Base-by-base conservation (phyloP, 805 yeast genomes). In the Huiozyma sinensis region DNA sequence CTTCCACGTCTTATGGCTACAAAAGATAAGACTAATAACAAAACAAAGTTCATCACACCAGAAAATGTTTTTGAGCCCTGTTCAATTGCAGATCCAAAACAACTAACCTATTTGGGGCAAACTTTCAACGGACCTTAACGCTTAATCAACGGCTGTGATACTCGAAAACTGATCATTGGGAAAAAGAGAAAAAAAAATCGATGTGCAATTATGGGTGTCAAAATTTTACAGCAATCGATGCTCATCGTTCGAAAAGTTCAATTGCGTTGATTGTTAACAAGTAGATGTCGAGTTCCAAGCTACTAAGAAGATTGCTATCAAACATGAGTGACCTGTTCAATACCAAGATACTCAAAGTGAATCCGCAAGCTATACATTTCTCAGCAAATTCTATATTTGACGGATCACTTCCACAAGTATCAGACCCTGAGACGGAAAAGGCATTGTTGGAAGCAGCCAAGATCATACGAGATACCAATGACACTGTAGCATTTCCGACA, bases 401-500 rank as follows among this genome's bases (percentile, higher is more conserved):
- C 37, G 71, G 71, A 2, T 58, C 58, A 1, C 43, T 64, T 24
- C 78, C 80, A 4, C 57, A 51, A 0, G 70, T 82, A 13, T 53
- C 69, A 1, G 86, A 81, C 54, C 54, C 67, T n/a, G 59, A 59
- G 28, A 80, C 94, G 0, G 63, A 67, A 46, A 45, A 53, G 8
- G 75, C 75, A 47, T 63, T 88, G 1, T 42, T 61, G 8, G 63
- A 63, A 13, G 97, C 96, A 6, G 79, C 87, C 0, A 53, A 65
- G 2, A 63, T 79, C 5, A 61, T 88, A 5, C 60, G 66, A 12
- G 61, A 63, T 2, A 66, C 81, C 0, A 58, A 71, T 34, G 68
- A 77, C 28, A 87, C 81, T 0, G 88, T 92, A 10, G 97, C 90
- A 0, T 89, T 92, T 55, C 98, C 98, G 1, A 86, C 98, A 0